Base-by-base conservation (phyloP, 1,284 basidiomycete species). In the Heterobasidion annosum region DNA sequence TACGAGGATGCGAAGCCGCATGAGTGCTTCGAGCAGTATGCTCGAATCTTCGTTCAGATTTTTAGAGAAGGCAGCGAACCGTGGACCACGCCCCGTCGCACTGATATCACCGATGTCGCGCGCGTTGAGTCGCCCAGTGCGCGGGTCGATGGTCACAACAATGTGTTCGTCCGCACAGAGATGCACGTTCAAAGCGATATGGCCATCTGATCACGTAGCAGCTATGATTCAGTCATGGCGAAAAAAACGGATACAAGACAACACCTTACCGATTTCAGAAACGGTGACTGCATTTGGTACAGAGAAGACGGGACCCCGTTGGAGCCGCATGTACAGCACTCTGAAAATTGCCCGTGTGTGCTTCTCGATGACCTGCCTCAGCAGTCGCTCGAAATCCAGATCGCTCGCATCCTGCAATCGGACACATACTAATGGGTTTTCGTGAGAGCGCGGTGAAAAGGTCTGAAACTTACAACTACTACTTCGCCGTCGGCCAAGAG, bases 91-190 rank as follows among this genome's bases (percentile, higher is more conserved):
- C n/a, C 82, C 80, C 43, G 83, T 81, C 8, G 83, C 82, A 2
- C 86, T 82, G 32, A 91, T 76, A 62, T 88, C 86, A 8, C 87
- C 87, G 1, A 81, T 85, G 64, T 91, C 88, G 10, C 81, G 76
- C 44, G 91, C 71, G 55, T 75, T 82, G 57, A 91, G 68, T 15
- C 79, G 79, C 12, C 88, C 88, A 0, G 86, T 89, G 59, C 88
- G 75, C 1, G 80, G 68, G 61, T 91, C 88, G 49, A 91, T 78
- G 5, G 82, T 82, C 52, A 91, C 76, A 18, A 85, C 72, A 34
- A 87, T 81, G 16, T 83, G 69, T 62, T 90, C 85, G 56, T 88
- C 85, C 1, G 83, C 83, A 61, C 85, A 89, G 18, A 91, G 69
- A 58, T 81, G 78, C 6, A 85, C 73, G 16, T 76, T 81, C 40